Percentiles rank a stretch among this genome's conserved stretches.
phyloP scores from a whole-genome alignment of 495 filamentous ascomycete genomes.

The Aspergillus ostianus region DNA sequence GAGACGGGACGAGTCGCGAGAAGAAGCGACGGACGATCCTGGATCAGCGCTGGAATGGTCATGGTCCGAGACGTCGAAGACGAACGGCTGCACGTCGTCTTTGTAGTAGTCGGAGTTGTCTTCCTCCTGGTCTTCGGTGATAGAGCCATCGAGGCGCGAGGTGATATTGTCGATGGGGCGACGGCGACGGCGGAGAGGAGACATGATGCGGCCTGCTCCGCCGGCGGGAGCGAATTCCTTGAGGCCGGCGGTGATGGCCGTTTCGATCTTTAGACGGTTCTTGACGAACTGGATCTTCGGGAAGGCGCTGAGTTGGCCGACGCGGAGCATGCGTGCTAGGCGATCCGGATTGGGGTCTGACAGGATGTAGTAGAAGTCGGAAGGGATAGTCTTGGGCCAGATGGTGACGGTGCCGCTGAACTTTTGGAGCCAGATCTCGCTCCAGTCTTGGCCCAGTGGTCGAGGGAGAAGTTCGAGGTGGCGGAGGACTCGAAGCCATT shows the following conservation, averaged over 20 bases:
- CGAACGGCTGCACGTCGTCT: neutral
- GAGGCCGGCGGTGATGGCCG: conserved; percentile 72
- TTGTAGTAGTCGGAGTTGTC: conserved; percentile 13
- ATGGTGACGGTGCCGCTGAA: conserved; percentile 95
- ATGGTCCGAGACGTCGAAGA: neutral
- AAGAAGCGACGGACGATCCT: conserved; percentile 28
- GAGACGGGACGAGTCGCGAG: conserved; percentile 27
- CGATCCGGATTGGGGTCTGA: conserved; percentile 73
- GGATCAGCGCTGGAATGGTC: conserved; percentile 10
- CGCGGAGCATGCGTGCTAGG: conserved; percentile 81
- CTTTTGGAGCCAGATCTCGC: conserved; percentile 88
- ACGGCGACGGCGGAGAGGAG: conserved; percentile 27
- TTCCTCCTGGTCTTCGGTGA: conserved; percentile 30
- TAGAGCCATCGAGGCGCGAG: conserved; percentile 15
- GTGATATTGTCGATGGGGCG: conserved; percentile 18
- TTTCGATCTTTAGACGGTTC: conserved; percentile 82
- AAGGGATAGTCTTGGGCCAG: conserved; percentile 74
- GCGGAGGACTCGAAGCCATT: conserved; percentile 92
- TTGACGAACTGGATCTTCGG: conserved; percentile 87
- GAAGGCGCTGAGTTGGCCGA: conserved; percentile 81
- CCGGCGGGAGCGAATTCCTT: conserved; percentile 45
- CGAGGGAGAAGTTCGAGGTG: conserved; percentile 90
- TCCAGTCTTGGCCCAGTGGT: conserved; percentile 94
- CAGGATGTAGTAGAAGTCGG: conserved; percentile 84
- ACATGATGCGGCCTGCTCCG: conserved; percentile 23